These are phyloP conservation scores for Ganoderma lucidum DNA, from an alignment of 1,284 basidiomycete genomes.

Conservation along the genomic window DNA sequence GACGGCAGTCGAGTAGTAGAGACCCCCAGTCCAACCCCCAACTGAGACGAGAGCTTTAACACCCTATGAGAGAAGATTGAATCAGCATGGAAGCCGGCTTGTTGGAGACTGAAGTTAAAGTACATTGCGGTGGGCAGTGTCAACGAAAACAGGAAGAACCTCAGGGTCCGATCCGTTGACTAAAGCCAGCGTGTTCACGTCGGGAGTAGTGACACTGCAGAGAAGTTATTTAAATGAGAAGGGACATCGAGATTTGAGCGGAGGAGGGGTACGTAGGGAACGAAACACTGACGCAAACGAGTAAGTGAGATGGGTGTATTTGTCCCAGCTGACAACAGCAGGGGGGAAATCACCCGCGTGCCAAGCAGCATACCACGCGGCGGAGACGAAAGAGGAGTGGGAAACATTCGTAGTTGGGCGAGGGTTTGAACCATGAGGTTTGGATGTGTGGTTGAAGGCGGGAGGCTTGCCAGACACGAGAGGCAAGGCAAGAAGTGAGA, in stretches of 20 bases:
- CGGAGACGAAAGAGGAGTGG: constrained; percentile 44
- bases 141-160: constrained; percentile 41
- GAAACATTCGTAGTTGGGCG: constrained; percentile 9
- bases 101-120: constrained; percentile 47
- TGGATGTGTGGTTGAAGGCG: constrained; percentile 36
- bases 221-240: background rate
- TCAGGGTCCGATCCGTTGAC: constrained; percentile 33
- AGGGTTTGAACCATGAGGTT: constrained; percentile 2
- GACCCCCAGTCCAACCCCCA: constrained; percentile 86
- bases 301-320: constrained; percentile 71
- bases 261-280: background rate
- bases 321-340: constrained; percentile 60
- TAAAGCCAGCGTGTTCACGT: constrained; percentile 34
- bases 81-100: constrained; percentile 75
- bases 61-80: constrained; percentile 58
- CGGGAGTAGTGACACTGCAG: constrained; percentile 36
- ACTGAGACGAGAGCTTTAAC: constrained; percentile 80
- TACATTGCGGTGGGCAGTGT: constrained; percentile 41
- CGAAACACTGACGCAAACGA: constrained; percentile 64
- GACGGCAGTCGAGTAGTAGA: constrained; percentile 75
- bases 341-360: constrained; percentile 57
- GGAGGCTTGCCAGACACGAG: constrained; percentile 25
- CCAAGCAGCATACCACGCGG: constrained; percentile 75
- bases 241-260: background rate
- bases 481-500: constrained; percentile 30